Percentiles rank a stretch among this genome's conserved stretches.
These are phyloP conservation scores for Dorcoceras hygrometricum DNA, from an alignment of 257 asterid species.

Conservation along the genomic window DNA sequence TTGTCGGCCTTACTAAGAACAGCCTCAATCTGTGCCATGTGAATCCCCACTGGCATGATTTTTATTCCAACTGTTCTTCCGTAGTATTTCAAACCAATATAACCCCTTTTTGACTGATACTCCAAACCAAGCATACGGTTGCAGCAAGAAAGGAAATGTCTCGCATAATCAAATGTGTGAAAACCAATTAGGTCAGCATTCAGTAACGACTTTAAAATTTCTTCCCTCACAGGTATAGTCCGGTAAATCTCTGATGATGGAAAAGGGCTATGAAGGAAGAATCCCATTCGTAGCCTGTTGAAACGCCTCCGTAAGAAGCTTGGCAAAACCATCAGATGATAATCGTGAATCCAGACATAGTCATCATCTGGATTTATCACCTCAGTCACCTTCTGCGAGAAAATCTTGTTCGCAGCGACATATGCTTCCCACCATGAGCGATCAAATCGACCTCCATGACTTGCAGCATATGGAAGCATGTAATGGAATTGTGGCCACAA, in stretches of 20 bases:
- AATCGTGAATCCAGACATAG: conserved; percentile 53
- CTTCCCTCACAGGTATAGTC: conserved; percentile 48
- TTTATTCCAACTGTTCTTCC: conserved; percentile 54
- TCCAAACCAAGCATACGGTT: conserved; percentile 51
- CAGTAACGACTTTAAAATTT: conserved; percentile 45
- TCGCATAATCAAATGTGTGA: conserved; percentile 51
- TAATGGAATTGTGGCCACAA: conserved; percentile 55
- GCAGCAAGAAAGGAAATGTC: conserved; percentile 54
- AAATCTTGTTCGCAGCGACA: conserved; percentile 52
- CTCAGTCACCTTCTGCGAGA: conserved; percentile 52
- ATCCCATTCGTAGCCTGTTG: conserved; percentile 46
- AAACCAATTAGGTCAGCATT: conserved; percentile 49
- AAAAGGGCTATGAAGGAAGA: conserved; percentile 51
- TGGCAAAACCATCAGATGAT: conserved; percentile 56
- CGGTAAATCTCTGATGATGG: conserved; percentile 55
- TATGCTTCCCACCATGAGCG: conserved; percentile 55
- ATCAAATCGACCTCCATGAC: conserved; percentile 52
- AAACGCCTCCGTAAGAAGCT: conserved; percentile 48
- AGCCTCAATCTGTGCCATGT: conserved; percentile 43
- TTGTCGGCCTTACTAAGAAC: conserved; percentile 41
- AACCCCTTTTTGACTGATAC: conserved; percentile 52
- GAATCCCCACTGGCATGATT: conserved; percentile 56
- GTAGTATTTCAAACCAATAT: conserved; percentile 47
- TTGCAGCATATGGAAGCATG: conserved; percentile 51
- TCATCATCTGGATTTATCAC: conserved; percentile 60